Base-by-base conservation (phyloP, 1,139 yeast genomes). In the Hanseniaspora gamundiae region DNA sequence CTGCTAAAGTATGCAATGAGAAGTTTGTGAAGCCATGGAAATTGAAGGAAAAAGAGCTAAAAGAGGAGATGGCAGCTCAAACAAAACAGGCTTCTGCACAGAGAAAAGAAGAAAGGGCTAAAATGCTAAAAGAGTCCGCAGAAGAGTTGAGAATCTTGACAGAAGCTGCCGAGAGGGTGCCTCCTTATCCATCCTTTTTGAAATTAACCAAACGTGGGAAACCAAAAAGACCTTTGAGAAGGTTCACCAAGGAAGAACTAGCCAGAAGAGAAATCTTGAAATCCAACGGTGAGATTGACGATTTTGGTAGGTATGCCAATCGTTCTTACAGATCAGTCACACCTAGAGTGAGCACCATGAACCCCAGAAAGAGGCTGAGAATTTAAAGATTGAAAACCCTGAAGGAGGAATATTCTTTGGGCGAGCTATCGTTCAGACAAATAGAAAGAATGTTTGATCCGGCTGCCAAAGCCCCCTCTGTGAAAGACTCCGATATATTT, bases 151-250 rank as follows among this genome's bases (percentile, higher is more conserved):
- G 38, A 30, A 31, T 17, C 9, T 41, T 41, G 24, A 7, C 35
- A 16, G 35, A 41, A 19, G 39, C 31, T 20, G 46, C 41, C 14
- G 39, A 43, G 14, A 40, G 46, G 24, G 65, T 64, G 2, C 62
- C 64, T 6, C 65, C 65, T 13, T 61, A 59, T 47, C 65, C 65
- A 14, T 45, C 52, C 4, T 60, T 57, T 44, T 42, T 61, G 38
- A 51, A 59, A 38, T 42, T 61, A 17, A 60, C 62, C 1, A 58
- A 58, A 45, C 52, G 56, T 38, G 65, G 65, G n/a, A 51, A 49
- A 35, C 65, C 65, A 13, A 59, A 57, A 41, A 57, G 53, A 39
- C 65, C 65, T 1, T 14, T 56, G 39, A 54, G 63, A 45, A 51
- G 61, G 45, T 54, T 55, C 53, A 57, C 61, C 1, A 47, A 53